Evolutionary conservation across 2,329 filamentous ascomycete species (phyloP).

Genomic region (Diaporthe caulivora): DNA sequence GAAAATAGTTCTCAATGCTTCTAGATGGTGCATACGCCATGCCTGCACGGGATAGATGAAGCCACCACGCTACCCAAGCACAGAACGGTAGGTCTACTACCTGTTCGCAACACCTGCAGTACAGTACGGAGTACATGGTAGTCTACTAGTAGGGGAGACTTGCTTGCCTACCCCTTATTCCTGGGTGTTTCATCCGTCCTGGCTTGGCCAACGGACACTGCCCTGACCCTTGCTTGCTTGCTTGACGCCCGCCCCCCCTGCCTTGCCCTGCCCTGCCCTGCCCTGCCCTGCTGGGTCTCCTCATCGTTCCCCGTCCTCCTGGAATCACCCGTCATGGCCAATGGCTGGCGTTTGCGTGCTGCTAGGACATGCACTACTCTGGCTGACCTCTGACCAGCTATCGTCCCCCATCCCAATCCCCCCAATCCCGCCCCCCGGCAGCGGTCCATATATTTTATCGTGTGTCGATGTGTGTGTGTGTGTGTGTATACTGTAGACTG

Average conservation of each 20-base stretch:
- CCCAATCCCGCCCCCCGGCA: neutral
- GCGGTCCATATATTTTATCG: constrained; percentile 4
- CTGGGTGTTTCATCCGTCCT: constrained; percentile 35
- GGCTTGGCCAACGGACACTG: constrained; percentile 32
- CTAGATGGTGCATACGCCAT: constrained; percentile 29
- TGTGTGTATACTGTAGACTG: neutral
- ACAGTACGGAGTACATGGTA: neutral
- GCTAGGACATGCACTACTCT: constrained; percentile 28
- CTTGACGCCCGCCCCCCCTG: constrained; percentile 13
- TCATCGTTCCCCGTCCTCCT: constrained; percentile 22
- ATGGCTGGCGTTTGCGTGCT: constrained; percentile 15
- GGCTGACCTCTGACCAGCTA: neutral
- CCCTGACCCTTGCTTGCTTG: constrained; percentile 32
- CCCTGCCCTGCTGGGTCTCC: constrained; percentile 10
- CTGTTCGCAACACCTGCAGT: neutral
- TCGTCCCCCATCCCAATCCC: constrained; percentile 1
- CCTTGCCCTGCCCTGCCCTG: neutral
- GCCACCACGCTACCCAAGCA: neutral
- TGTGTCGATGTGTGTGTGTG: neutral
- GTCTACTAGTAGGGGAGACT: neutral
- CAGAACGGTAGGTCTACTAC: too few relatives aligned
- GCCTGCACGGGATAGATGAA: constrained; percentile 24
- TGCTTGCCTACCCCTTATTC: constrained; percentile 28
- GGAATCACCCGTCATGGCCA: constrained; percentile 33
- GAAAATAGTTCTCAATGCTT: constrained; percentile 24